phyloP scores from a whole-genome alignment of 305 asterid species.

The Fraxinus baroniana region DNA sequence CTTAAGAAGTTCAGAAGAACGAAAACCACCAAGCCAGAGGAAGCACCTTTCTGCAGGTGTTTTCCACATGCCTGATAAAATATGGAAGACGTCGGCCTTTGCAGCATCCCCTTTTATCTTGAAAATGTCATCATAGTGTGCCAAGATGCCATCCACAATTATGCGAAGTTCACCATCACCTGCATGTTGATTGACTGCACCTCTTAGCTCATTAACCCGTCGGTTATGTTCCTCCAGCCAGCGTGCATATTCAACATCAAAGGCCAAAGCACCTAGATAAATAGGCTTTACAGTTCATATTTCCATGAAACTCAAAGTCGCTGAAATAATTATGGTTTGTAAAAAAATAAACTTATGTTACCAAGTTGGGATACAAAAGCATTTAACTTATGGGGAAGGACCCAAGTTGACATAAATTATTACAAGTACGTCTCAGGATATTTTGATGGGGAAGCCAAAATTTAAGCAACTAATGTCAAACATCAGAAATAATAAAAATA shows the following conservation, averaged over 20 bases:
- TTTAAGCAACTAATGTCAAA: slow-evolving; percentile 13
- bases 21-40: slow-evolving; percentile 74
- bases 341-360: not conserved
- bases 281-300: slow-evolving; percentile 29
- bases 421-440: not conserved
- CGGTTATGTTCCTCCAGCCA: slow-evolving; percentile 74
- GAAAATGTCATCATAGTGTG: slow-evolving; percentile 60
- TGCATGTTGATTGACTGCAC: slow-evolving; percentile 69
- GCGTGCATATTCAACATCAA: slow-evolving; percentile 69
- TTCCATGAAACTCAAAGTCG: slow-evolving; percentile 36
- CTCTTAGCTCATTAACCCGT: slow-evolving; percentile 64
- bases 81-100: slow-evolving; percentile 65
- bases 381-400: slow-evolving; percentile 11
- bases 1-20: slow-evolving; percentile 72
- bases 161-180: slow-evolving; percentile 70
- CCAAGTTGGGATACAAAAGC: slow-evolving; percentile 17
- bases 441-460: not conserved
- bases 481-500: slow-evolving; percentile 1
- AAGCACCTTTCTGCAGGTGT: slow-evolving; percentile 76
- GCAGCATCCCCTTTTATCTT: slow-evolving; percentile 74
- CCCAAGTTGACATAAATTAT: slow-evolving; percentile 17
- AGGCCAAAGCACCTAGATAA: slow-evolving; percentile 65
- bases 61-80: slow-evolving; percentile 72
- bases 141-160: slow-evolving; percentile 55
- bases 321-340: not conserved